These are phyloP conservation scores for Chlorella sp. DNA, from an alignment of 139 green algal species.

Conservation along the genomic window DNA sequence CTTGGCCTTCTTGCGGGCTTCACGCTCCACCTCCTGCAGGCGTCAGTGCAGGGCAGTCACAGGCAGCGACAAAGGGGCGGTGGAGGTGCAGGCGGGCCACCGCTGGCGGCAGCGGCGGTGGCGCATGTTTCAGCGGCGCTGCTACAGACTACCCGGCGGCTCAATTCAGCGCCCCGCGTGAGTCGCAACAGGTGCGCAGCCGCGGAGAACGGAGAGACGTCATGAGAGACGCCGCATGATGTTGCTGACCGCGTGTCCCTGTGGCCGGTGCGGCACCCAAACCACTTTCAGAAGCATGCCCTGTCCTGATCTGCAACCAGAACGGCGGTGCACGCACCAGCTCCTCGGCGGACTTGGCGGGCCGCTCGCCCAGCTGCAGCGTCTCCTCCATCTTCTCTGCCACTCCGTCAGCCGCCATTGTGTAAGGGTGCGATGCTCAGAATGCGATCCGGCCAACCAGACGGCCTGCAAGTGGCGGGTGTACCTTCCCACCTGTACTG, in stretches of 20 bases:
- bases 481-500: too few species aligned
- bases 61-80: neutral
- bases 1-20: slow-evolving; percentile 65
- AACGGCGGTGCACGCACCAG: neutral
- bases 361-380: neutral
- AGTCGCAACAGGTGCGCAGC: too few species aligned
- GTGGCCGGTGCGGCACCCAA: too few species aligned
- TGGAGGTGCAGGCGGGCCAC: neutral
- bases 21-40: slow-evolving; percentile 34
- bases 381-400: neutral
- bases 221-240: too few species aligned
- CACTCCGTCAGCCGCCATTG: neutral
- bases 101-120: neutral
- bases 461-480: neutral
- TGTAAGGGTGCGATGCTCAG: neutral
- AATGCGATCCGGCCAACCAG: neutral
- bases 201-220: too few species aligned
- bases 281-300: too few species aligned
- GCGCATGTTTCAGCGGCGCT: too few species aligned
- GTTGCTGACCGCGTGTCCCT: too few species aligned
- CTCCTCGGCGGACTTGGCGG: neutral
- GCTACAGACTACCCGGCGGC: too few species aligned
- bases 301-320: too few species aligned
- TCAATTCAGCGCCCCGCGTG: too few species aligned
- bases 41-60: neutral